phyloP scores from a whole-genome alignment of 352 stramenopile species.

The Saprolegnia parasitica region DNA sequence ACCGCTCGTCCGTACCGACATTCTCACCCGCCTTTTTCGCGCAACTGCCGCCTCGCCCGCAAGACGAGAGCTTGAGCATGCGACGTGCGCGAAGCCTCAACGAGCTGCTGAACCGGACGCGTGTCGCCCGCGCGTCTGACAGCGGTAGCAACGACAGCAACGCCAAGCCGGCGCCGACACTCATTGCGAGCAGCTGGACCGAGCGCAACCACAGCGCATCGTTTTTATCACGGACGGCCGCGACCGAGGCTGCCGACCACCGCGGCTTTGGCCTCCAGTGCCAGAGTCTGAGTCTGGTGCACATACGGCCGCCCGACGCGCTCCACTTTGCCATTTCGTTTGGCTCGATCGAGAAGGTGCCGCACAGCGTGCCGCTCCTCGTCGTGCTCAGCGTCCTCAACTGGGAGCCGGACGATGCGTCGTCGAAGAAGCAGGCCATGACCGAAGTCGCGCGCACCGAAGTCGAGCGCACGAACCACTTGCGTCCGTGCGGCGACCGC shows the following conservation, averaged over 20 bases:
- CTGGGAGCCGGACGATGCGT: constrained; percentile 34
- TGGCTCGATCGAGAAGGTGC: constrained; percentile 62
- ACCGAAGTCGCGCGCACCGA: constrained; percentile 61
- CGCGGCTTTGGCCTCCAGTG: not conserved
- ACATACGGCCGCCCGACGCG: constrained; percentile 54
- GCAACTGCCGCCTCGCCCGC: not conserved
- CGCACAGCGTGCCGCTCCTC: constrained; percentile 56
- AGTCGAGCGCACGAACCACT: constrained; percentile 58
- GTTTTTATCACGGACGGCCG: not conserved
- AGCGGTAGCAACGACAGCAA: not conserved
- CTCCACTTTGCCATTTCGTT: constrained; percentile 75
- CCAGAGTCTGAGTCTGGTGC: constrained; percentile 47
- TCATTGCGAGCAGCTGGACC: constrained; percentile 25
- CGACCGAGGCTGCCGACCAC: not conserved
- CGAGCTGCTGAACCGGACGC: not conserved
- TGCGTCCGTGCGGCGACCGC: constrained; percentile 68
- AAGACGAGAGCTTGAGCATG: not conserved
- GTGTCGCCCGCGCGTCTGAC: not conserved
- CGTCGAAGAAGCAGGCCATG: not conserved
- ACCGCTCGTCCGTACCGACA: not conserved
- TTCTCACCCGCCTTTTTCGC: not conserved
- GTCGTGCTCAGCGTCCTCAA: constrained; percentile 55
- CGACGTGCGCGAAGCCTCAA: constrained; percentile 18
- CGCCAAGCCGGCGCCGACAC: constrained; percentile 1
- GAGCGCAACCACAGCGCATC: constrained; percentile 10